These are phyloP conservation scores for Monosporascus sp. DNA, from an alignment of 2,329 filamentous ascomycete species.

Conservation along the genomic window DNA sequence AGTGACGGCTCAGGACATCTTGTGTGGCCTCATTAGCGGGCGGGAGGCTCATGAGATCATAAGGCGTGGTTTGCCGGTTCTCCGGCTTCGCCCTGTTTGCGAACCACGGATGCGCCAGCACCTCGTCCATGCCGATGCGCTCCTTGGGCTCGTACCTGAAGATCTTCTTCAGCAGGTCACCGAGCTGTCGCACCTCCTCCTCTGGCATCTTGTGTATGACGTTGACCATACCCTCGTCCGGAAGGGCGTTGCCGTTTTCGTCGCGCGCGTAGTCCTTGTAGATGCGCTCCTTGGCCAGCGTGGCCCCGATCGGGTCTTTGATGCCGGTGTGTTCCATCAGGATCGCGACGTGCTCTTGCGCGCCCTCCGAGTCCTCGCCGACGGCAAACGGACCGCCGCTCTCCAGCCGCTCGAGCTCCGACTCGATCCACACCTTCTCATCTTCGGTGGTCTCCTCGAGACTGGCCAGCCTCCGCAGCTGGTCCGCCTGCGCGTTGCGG, in stretches of 20 bases:
- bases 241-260: neutral
- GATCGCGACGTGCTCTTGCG: neutral
- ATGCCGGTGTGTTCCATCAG: neutral
- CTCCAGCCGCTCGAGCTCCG: neutral
- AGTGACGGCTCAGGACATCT: neutral
- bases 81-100: neutral
- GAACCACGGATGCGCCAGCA: slow-evolving; percentile 3
- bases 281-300: neutral
- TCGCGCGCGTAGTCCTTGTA: neutral
- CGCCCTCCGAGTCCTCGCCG: neutral
- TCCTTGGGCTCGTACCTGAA: slow-evolving; percentile 1
- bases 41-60: neutral
- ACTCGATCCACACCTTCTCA: neutral
- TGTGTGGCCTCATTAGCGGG: neutral
- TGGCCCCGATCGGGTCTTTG: neutral
- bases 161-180: slow-evolving; percentile 2
- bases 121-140: slow-evolving; percentile 1
- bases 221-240: neutral
- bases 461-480: neutral
- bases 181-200: neutral
- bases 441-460: neutral
- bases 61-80: neutral
- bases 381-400: neutral
- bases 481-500: neutral
- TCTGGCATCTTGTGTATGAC: neutral